phyloP scores from a whole-genome alignment of 2,329 filamentous ascomycete genomes.

The Talaromyces albobiverticillius region DNA sequence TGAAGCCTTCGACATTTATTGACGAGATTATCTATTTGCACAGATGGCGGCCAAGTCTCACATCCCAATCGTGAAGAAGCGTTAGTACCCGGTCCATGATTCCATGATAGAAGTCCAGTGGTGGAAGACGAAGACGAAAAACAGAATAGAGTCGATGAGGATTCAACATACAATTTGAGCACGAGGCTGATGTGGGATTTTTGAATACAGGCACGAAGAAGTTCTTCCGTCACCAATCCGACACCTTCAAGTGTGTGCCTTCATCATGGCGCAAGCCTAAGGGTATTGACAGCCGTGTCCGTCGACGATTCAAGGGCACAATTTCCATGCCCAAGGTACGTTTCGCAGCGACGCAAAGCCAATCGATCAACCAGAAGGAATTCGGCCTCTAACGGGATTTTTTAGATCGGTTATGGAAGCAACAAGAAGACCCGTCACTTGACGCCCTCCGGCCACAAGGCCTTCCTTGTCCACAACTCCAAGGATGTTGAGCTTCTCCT shows the following conservation, averaged over 20 bases:
- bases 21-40: slow-evolving; percentile 4
- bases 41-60: slow-evolving; percentile 99
- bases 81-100: slow-evolving; percentile 46
- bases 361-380: background rate
- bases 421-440: slow-evolving; percentile 99
- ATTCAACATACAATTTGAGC: background rate
- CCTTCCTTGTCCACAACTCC: slow-evolving; percentile 97
- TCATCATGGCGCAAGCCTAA: slow-evolving; percentile 98
- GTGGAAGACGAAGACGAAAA: background rate
- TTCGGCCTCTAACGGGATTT: slow-evolving; percentile 16
- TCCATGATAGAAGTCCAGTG: slow-evolving; percentile 35
- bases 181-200: slow-evolving; percentile 30
- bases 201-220: slow-evolving; percentile 72
- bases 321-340: slow-evolving; percentile 97
- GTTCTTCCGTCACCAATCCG: slow-evolving; percentile 97
- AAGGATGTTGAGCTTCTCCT: slow-evolving; percentile 95
- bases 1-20: slow-evolving; percentile 2
- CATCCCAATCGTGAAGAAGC: slow-evolving; percentile 99
- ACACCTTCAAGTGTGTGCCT: slow-evolving; percentile 90
- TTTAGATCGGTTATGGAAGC: slow-evolving; percentile 93
- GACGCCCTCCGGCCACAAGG: slow-evolving; percentile 99
- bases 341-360: slow-evolving; percentile 25
- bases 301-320: slow-evolving; percentile 94
- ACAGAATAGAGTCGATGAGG: background rate
- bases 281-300: slow-evolving; percentile 99